Evolutionary conservation across 2,329 filamentous ascomycete species (phyloP), one percentile per base, ranked within the genome.

Genomic region (Zalaria obscura): DNA sequence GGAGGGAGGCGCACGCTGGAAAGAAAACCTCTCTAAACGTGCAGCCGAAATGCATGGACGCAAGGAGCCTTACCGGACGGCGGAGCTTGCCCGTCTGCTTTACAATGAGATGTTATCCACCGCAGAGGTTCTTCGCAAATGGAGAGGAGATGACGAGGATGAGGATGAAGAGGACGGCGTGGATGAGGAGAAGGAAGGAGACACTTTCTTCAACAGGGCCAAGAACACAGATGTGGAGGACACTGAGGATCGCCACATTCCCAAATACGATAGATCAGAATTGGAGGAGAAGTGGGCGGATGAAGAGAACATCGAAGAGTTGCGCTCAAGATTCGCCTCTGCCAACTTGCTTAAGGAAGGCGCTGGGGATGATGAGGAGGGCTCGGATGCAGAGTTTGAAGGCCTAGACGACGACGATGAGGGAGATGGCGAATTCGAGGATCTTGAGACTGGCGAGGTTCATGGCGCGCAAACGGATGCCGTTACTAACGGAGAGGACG

Each of bases 241-340:
- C 27, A 56, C 69, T 2, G 86, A 95, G 53, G 85, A 91, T 59
- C 79, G 86, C 18, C 73, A 78, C 45, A 76, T 95, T 51, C 88
- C 88, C 6, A 62, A 69, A 7, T 84, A 83, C 52, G 77, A 96
- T 60, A 89, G 93, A 55, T 75, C 83, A 45, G 75, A 80, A 46
- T 65, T 98, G 31, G 83, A 87, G 38, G 69, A 75, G 40, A 94
- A 93, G 60, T 98, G 89, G 91, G 80, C 80, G 6, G 72, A 83
- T 43, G 72, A 80, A 45, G 82, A 85, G 2, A 82, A 83, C 40
- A 71, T 96, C 9, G 82, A 93, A 50, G 68, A 72, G 4, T 61
- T 98, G 36, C 75, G 83, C 42, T 69, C 69, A 43, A 76, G 83
- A 33, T 96, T 98, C 54, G 80, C 86, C 28, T 78, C 78, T 6